These are phyloP conservation scores for Dioscorea cayenensis DNA, from an alignment of 116 monocot genomes.

Conservation along the genomic window DNA sequence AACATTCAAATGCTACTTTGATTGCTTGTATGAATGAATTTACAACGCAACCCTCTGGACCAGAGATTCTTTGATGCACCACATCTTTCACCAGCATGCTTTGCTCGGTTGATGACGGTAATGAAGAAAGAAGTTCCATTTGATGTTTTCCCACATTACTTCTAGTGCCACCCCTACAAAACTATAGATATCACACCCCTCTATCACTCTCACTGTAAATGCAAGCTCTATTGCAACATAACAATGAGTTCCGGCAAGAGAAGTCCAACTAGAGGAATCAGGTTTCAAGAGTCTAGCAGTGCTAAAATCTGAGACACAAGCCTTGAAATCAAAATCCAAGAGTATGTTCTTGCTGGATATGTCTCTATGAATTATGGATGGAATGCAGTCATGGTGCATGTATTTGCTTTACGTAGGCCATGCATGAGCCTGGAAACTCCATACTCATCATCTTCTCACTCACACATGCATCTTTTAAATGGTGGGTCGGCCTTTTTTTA, in stretches of 20 bases:
- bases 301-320: slow-evolving; percentile 18
- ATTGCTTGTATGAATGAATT: neutral
- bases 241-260: slow-evolving; percentile 12
- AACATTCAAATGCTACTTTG: neutral
- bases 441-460: too few species aligned
- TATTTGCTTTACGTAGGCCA: too few species aligned
- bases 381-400: slow-evolving; percentile 14
- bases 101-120: neutral
- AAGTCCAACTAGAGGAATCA: slow-evolving; percentile 8
- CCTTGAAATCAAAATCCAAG: slow-evolving; percentile 10
- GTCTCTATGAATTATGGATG: slow-evolving; percentile 13
- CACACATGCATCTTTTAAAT: too few species aligned
- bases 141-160: slow-evolving; percentile 12
- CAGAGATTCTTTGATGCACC: neutral
- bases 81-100: neutral
- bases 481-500: too few species aligned
- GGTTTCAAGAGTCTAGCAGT: slow-evolving; percentile 10
- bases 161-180: slow-evolving; percentile 15
- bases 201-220: slow-evolving; percentile 13
- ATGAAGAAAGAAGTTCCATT: slow-evolving; percentile 2
- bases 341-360: slow-evolving; percentile 16
- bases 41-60: neutral
- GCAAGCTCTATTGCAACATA: slow-evolving; percentile 19
- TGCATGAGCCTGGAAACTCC: too few species aligned
- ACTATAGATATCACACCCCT: slow-evolving; percentile 15